These are phyloP conservation scores for Fulvia fulva DNA, from an alignment of 2,329 filamentous ascomycete species.

Conservation along the genomic window DNA sequence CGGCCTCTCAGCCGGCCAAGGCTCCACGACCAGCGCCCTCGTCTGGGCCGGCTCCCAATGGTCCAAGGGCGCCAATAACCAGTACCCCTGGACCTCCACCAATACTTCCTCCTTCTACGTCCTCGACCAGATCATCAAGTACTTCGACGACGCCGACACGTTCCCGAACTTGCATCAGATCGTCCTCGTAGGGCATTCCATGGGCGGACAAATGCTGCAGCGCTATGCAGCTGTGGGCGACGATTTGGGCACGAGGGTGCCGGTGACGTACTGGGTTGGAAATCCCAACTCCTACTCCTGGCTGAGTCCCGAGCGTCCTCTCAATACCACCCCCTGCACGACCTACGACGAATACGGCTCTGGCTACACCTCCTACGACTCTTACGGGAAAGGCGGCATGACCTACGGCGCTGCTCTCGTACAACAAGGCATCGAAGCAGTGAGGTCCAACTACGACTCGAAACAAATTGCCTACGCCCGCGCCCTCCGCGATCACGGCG, in stretches of 20 bases:
- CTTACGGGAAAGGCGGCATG: conserved; percentile 21
- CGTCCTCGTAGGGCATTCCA: conserved; percentile 36
- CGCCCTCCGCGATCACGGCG: conserved; percentile 32
- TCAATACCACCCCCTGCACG: conserved; percentile 27
- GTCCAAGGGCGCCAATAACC: conserved; percentile 32
- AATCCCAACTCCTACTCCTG: conserved; percentile 36
- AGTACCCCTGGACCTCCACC: conserved; percentile 28
- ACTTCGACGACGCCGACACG: conserved; percentile 29
- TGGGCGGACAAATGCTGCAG: conserved; percentile 33
- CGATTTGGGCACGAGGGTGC: conserved; percentile 20
- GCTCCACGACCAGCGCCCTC: conserved; percentile 31
- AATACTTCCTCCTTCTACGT: conserved; percentile 30
- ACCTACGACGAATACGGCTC: conserved; percentile 34
- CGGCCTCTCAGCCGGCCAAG: conserved; percentile 21
- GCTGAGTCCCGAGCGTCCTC: conserved; percentile 29
- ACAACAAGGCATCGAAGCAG: conserved; percentile 23
- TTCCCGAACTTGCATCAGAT: conserved; percentile 37
- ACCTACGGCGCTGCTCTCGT: conserved; percentile 27
- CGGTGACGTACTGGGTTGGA: conserved; percentile 33
- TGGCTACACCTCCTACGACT: conserved; percentile 30
- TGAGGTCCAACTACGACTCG: conserved; percentile 29
- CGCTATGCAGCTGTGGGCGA: conserved; percentile 33
- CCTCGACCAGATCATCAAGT: conserved; percentile 32
- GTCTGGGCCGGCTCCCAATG: conserved; percentile 35
- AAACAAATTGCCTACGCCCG: conserved; percentile 35